phyloP scores from a whole-genome alignment of 306 rosid species.

The Dryas drummondii region DNA sequence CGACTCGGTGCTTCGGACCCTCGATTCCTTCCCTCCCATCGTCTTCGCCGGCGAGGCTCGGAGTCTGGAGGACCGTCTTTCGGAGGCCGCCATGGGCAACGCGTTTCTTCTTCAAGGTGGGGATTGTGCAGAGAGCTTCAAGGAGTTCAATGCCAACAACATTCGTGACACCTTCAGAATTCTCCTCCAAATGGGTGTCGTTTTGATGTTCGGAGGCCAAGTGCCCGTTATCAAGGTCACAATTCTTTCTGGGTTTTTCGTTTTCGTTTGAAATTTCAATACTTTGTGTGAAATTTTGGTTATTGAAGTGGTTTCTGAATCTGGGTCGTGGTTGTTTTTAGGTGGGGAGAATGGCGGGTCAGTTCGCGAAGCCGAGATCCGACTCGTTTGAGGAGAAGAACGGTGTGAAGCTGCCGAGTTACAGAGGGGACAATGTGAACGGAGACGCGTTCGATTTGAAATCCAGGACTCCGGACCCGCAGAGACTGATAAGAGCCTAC shows the following conservation, averaged over 20 bases:
- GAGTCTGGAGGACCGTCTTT: slow-evolving; percentile 70
- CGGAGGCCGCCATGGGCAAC: slow-evolving; percentile 82
- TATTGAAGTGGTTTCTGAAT: slow-evolving; percentile 4
- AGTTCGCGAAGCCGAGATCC: slow-evolving; percentile 96
- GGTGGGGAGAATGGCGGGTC: slow-evolving; percentile 99
- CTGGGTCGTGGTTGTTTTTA: slow-evolving; percentile 25
- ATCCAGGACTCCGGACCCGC: slow-evolving; percentile 90
- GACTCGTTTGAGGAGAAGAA: slow-evolving; percentile 85
- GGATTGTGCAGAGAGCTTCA: slow-evolving; percentile 97
- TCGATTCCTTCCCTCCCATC: slow-evolving; percentile 89
- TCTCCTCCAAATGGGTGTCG: slow-evolving; percentile 92
- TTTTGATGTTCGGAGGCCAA: slow-evolving; percentile 95
- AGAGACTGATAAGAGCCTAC: slow-evolving; percentile 91
- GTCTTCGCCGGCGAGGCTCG: slow-evolving; percentile 97
- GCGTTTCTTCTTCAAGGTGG: slow-evolving; percentile 93
- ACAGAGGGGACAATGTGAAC: slow-evolving; percentile 93
- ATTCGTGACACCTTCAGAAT: slow-evolving; percentile 91
- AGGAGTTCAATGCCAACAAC: slow-evolving; percentile 91
- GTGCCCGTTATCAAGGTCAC: slow-evolving; percentile 88
- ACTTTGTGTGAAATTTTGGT: neutral
- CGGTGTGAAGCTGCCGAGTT: slow-evolving; percentile 94
- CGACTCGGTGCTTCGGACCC: slow-evolving; percentile 63
- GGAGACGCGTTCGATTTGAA: slow-evolving; percentile 85
- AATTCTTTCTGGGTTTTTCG: neutral
- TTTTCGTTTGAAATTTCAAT: neutral